Conservation (phyloP, 768 basidiomycete genomes). For the Mycena chlorophos region DNA sequence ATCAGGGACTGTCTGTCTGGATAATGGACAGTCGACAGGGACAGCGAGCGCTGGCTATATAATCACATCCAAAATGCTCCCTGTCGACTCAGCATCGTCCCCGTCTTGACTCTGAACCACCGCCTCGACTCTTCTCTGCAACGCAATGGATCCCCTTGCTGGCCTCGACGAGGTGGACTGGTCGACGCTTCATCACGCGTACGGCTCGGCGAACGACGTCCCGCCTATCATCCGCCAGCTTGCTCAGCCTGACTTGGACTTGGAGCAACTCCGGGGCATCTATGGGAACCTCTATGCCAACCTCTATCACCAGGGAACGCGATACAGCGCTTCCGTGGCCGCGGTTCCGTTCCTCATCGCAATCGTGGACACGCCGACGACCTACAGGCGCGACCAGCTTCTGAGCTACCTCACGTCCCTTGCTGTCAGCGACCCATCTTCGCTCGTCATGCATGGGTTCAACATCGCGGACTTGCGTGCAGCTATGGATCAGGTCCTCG, state of each 20-base stretch:
- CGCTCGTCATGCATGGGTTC: background rate
- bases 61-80: too few relatives aligned
- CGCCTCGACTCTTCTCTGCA: background rate
- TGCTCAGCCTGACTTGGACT: background rate
- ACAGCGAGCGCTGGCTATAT: too few relatives aligned
- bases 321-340: background rate
- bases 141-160: background rate
- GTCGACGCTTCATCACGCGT: background rate
- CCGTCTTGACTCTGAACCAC: too few relatives aligned
- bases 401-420: background rate
- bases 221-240: background rate
- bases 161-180: background rate
- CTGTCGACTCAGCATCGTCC: too few relatives aligned
- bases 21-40: too few relatives aligned
- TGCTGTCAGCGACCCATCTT: background rate
- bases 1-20: too few relatives aligned
- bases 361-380: background rate
- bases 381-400: background rate
- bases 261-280: background rate
- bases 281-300: background rate
- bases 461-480: background rate
- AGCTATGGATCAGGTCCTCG: background rate
- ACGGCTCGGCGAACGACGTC: background rate
- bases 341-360: background rate
- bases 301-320: background rate